Base-by-base conservation (phyloP, 192 early-diverging fungal genomes). In the Radiomyces spectabilis region DNA sequence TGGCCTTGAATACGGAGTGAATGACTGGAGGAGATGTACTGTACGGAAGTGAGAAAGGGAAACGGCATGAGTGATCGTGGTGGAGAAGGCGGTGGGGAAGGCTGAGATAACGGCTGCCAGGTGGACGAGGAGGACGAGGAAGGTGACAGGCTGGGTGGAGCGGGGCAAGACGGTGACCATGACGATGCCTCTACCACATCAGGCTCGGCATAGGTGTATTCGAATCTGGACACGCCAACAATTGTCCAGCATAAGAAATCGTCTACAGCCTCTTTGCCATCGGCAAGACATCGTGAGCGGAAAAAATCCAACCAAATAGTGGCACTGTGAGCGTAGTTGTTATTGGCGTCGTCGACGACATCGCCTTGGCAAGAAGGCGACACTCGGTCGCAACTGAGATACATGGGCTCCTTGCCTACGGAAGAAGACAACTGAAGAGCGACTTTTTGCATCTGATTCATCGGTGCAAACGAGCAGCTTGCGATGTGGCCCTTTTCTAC, bases 221-320 rank as follows among this genome's bases (percentile, higher is more conserved):
- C 60, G 58, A 69, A 84, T 51, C 72, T 78, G 44, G 82, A 74
- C 57, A 90, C 85, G 33, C 85, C 84, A 45, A 90, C 88, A 44
- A 90, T 87, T 2, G 88, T 90, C 88, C 88, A 90, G 73, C 88
- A 90, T 41, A 90, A 69, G 57, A 82, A 85, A 53, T 90, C 88
- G 62, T 88, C 86, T 12, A 86, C 73, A 57, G 74, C 74, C 49
- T 72, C 65, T 29, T 62, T 29, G 24, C 15, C 46, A 22, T 48
- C 46, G 21, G n/a, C n/a, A n/a, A n/a, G n/a, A n/a, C 52, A 37
- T 44, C 42, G 32, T 26, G 59, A 61, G 31, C 41, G 51, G 6
- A 42, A 19, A 47, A 34, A 61, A 29, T 61, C 59, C 15, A 61
- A 27, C 59, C 59, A 61, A n/a, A 51, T 51, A 38, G 41, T 61